Conservation (phyloP, 2,329 filamentous ascomycete species). For the Ophiosphaerella narmari region DNA sequence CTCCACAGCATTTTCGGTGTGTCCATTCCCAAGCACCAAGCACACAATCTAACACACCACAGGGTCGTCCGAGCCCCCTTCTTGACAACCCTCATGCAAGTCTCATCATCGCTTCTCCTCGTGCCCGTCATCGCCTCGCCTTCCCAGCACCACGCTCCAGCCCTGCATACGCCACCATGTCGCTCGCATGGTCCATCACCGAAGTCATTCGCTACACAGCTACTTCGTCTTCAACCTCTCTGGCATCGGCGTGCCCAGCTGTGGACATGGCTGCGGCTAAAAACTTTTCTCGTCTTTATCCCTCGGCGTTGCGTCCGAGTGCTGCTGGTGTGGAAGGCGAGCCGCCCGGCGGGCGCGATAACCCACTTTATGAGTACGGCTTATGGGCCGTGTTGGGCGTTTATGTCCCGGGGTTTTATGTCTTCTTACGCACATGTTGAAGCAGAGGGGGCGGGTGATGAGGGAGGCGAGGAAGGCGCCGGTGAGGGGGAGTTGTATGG, state of each 20-base stretch:
- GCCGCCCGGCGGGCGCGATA: conserved; percentile 62
- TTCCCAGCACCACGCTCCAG: conserved; percentile 67
- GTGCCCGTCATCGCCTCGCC: conserved; percentile 80
- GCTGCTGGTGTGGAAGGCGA: conserved; percentile 74
- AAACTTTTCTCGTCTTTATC: conserved; percentile 95
- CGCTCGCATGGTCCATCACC: conserved; percentile 85
- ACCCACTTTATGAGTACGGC: conserved; percentile 60
- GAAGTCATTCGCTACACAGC: conserved; percentile 89
- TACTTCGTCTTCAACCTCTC: conserved; percentile 81
- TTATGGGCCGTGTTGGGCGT: conserved; percentile 70
- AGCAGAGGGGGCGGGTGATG: conserved; percentile 80
- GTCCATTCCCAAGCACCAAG: conserved; percentile 27
- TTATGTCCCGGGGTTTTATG: conserved; percentile 81
- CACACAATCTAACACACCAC: not conserved
- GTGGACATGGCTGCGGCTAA: conserved; percentile 85
- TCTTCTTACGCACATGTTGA: conserved; percentile 96
- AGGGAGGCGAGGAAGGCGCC: conserved; percentile 3
- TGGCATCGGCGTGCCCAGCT: conserved; percentile 61
- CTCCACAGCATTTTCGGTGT: conserved; percentile 77
- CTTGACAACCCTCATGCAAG: conserved; percentile 86
- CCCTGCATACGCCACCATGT: conserved; percentile 74
- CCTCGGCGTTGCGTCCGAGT: conserved; percentile 87
- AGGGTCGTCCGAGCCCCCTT: conserved; percentile 89
- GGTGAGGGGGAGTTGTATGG: not conserved
- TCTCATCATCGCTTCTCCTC: conserved; percentile 82